Evolutionary conservation across 176 grass and related monocot species (phyloP), one percentile per base, ranked within the genome.

Genomic region (Hsuehochloa calcarea): DNA sequence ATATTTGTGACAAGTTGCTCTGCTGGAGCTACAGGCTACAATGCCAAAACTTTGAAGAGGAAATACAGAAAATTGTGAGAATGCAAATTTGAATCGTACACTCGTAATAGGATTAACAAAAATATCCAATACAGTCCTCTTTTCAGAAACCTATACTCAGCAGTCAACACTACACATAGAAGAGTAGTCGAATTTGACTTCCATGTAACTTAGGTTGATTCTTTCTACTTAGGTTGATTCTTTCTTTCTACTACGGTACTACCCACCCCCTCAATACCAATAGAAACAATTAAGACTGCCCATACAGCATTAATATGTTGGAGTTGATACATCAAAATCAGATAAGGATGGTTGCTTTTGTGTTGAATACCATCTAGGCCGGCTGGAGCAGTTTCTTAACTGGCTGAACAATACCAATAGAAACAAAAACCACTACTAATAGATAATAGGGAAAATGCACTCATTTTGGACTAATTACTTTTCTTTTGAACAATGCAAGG

Each of bases 401-500:
- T 0, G n/a, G 9, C 54, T 60, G 9, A 11, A 11, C 56, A 60
- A 11, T 0, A 60, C 56, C 22, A 60, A 60, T 60, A 60, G 22
- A 60, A 60, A 60, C 56, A 1, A 56, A 23, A 60, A 23, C 8
- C 56, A 60, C 9, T 60, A 60, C 56, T 23, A 4, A 25, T 29
- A 51, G 25, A 4, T 0, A 73, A 14, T 50, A 49, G 8, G 15
- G 13, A 37, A 75, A 75, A 75, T 5, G 49, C 15, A 37, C 15
- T 29, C 45, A n/a, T 63, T 15, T 83, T 17, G 58, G 9, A 8
- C 6, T n/a, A n/a, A 13, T 49, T 41, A 20, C 2, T 72, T 80
- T 41, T 29, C 22, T 85, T 73, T 56, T 39, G 67, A 66, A 10
- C 20, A 84, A 79, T 79, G 38, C 31, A 72, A 79, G 6, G 44